phyloP scores from a whole-genome alignment of 495 filamentous ascomycete genomes.

The Talaromyces borbonicus region DNA sequence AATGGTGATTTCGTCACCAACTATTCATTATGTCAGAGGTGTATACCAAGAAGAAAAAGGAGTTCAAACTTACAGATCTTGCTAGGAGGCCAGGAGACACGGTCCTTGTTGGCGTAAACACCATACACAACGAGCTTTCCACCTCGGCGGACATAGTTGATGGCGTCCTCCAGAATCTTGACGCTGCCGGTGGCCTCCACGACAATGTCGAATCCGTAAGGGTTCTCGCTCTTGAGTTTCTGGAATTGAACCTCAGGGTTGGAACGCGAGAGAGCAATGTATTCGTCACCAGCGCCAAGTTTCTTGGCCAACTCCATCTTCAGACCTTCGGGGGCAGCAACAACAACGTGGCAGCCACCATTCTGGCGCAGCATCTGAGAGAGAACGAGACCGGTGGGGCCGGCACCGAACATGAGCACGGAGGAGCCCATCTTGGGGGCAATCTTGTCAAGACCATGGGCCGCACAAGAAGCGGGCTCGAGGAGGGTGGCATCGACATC shows the following conservation, averaged over 20 bases:
- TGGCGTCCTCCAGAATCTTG: constrained; percentile 58
- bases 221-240: constrained; percentile 53
- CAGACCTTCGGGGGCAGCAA: constrained; percentile 54
- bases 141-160: constrained; percentile 58
- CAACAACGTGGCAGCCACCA: constrained; percentile 55
- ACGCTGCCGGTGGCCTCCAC: constrained; percentile 52
- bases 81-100: constrained; percentile 54
- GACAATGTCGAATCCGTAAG: constrained; percentile 65
- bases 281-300: constrained; percentile 56
- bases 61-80: constrained; percentile 45
- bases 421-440: constrained; percentile 57
- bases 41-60: not conserved
- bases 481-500: constrained; percentile 64
- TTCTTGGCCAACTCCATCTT: constrained; percentile 63
- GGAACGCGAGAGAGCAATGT: constrained; percentile 49
- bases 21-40: constrained; percentile 20
- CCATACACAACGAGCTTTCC: constrained; percentile 62
- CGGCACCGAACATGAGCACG: constrained; percentile 57
- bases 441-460: constrained; percentile 65
- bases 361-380: constrained; percentile 54
- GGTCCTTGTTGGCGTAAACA: constrained; percentile 51
- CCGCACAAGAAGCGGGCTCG: constrained; percentile 62
- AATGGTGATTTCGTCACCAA: constrained; percentile 56
- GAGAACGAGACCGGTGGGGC: constrained; percentile 53
- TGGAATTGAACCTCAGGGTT: constrained; percentile 47